Conservation (phyloP, 1,284 basidiomycete genomes). For the Trichosporon asahii region DNA sequence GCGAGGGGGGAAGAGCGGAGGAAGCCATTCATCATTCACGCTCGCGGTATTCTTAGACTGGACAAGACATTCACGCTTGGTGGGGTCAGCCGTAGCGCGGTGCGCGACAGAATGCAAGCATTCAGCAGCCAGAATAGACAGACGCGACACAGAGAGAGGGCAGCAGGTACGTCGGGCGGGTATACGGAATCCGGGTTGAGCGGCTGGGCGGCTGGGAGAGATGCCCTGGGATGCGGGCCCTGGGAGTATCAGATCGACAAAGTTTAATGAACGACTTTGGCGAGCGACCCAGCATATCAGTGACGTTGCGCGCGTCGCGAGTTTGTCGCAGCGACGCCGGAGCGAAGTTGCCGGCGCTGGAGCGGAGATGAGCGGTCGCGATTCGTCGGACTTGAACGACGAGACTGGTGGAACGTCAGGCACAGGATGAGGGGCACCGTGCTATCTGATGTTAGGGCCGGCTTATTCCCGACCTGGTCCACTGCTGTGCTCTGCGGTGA, state of each 20-base stretch:
- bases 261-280: background rate
- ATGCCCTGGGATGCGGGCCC: background rate
- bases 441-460: background rate
- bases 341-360: background rate
- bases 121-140: background rate
- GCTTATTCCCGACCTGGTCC: background rate
- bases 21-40: background rate
- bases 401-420: background rate
- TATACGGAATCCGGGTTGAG: background rate
- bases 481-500: background rate
- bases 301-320: background rate
- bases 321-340: background rate
- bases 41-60: background rate
- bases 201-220: background rate
- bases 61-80: background rate
- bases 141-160: background rate
- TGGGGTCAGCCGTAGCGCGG: background rate
- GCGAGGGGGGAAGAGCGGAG: background rate
- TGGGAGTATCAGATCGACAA: slow-evolving; percentile 2
- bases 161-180: background rate
- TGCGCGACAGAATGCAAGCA: background rate
- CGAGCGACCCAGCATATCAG: background rate
- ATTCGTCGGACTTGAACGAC: background rate
- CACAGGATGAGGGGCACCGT: background rate
- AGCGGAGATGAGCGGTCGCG: background rate